Evolutionary conservation across 2,329 filamentous ascomycete species (phyloP).

Genomic region (Ceratocystiopsis sp.): DNA sequence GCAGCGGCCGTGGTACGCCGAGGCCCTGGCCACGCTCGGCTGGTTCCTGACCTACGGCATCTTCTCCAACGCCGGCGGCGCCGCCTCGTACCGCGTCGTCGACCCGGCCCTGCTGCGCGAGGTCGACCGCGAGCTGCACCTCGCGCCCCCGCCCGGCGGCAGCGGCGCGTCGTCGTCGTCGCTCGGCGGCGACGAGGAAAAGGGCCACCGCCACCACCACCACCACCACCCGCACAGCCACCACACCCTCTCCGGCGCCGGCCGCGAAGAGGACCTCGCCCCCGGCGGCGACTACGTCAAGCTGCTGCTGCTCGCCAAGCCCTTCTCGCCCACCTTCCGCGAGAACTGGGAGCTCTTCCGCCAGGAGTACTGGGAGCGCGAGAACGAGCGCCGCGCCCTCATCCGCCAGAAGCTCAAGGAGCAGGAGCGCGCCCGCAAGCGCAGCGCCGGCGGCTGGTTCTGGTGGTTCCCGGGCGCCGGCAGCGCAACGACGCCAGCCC

Average conservation of each 20-base stretch:
- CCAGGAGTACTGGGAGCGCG: constrained; percentile 89
- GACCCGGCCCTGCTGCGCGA: constrained; percentile 45
- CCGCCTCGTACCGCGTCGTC: constrained; percentile 57
- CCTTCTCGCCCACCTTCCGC: constrained; percentile 83
- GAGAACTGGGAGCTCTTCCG: constrained; percentile 96
- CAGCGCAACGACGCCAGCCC: constrained; percentile 9
- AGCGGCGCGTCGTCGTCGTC: constrained; percentile 9
- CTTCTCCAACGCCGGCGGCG: constrained; percentile 47
- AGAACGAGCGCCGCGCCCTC: constrained; percentile 73
- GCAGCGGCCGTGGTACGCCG: constrained; percentile 64
- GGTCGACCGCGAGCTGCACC: constrained; percentile 40
- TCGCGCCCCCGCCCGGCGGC: constrained; percentile 19
- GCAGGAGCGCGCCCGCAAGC: constrained; percentile 49
- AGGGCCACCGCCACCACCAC: background rate
- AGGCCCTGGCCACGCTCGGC: constrained; percentile 51
- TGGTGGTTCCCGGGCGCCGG: constrained; percentile 69
- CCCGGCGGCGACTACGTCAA: constrained; percentile 85
- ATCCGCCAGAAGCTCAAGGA: constrained; percentile 54
- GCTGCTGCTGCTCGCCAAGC: constrained; percentile 77
- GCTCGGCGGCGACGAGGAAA: constrained; percentile 10
- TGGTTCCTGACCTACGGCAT: constrained; percentile 66
- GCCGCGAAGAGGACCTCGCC: constrained; percentile 78
- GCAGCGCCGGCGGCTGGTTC: constrained; percentile 53
- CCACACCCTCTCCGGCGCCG: constrained; percentile 13
- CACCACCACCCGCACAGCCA: background rate